Evolutionary conservation across 2,329 filamentous ascomycete genomes (phyloP), one percentile per base, ranked within the genome.

Genomic region (Alternaria brassicicola): DNA sequence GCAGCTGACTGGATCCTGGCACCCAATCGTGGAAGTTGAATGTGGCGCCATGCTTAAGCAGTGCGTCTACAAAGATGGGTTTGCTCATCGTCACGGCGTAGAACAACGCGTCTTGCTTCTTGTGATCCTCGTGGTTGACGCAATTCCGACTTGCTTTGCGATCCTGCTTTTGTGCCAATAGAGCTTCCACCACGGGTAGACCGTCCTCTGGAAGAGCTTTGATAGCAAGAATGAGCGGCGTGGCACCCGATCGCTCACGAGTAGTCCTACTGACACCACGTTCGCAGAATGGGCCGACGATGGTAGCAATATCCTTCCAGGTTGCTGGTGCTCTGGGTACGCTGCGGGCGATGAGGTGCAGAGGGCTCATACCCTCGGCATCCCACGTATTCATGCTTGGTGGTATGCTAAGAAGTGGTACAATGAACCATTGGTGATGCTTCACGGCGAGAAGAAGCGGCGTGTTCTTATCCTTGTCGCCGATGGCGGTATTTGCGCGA

Each of bases 371-470:
- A 13, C 71, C 73, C 30, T 67, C 64, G 35, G 67, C 62, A 30
- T 74, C 72, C 73, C 74, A 74, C 2, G 63, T 66, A 12, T 74
- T 75, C 30, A 68, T 67, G n/a, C 68, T 73, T 1, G 71, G 71
- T 26, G 70, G 64, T 12, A 65, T 62, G 3, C 70, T 67, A 12
- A 76, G 61, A 2, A 74, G 52, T 4, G 69, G 62, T 15, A 73
- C 68, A 30, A 71, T 35, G 9, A 55, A 15, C 73, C 71, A 76
- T 53, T 71, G 71, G 3, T 73, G 69, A 33, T 67, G 39, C 17
- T 63, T 55, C 2, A 70, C 67, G 4, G 74, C 73, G 3, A 74
- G 67, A 15, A 74, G 52, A n/a, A 76, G 67, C 6, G 74, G 67
- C 2, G 72, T 74, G 6, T 62, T 62, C 23, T 69, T 71, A n/a